A percentile compares a stretch with the other conserved stretches of the same genome.
phyloP scores from a whole-genome alignment of 176 grass and related monocot genomes.

The Lolium perenne region DNA sequence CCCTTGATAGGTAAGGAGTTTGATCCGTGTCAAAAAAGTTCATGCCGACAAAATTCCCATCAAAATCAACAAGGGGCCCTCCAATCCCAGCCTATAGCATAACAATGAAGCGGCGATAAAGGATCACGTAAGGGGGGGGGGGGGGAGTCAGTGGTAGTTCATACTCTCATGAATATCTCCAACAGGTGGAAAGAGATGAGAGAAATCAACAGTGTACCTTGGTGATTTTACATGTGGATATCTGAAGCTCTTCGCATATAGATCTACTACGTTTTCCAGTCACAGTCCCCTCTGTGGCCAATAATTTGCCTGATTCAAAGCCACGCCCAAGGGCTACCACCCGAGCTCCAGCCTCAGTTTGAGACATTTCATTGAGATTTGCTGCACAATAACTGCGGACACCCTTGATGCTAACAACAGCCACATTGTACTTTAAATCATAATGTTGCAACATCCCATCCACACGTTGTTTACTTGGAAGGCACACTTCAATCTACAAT shows the following conservation, averaged over 20 bases:
- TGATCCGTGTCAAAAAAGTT: background rate
- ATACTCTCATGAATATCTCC: background rate
- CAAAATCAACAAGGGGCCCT: background rate
- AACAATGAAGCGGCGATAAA: background rate
- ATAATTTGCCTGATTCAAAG: background rate
- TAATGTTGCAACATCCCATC: slow-evolving; percentile 2
- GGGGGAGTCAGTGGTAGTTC: background rate
- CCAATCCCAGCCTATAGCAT: background rate
- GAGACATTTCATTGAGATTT: background rate
- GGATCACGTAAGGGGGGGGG: too few relatives aligned
- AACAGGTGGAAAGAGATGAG: background rate
- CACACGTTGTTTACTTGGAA: background rate
- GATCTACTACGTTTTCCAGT: background rate
- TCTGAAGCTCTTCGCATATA: background rate
- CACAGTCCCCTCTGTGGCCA: background rate
- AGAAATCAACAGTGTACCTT: background rate
- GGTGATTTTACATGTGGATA: background rate
- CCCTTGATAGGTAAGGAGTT: background rate
- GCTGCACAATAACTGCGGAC: background rate
- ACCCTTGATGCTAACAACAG: background rate
- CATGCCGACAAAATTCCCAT: background rate
- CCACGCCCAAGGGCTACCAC: background rate
- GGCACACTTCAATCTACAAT: background rate
- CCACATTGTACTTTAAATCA: background rate
- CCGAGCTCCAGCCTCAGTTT: background rate